Evolutionary conservation across 371 early-diverging fungal genomes (phyloP).

Genomic region (Rhizopus delemar): DNA sequence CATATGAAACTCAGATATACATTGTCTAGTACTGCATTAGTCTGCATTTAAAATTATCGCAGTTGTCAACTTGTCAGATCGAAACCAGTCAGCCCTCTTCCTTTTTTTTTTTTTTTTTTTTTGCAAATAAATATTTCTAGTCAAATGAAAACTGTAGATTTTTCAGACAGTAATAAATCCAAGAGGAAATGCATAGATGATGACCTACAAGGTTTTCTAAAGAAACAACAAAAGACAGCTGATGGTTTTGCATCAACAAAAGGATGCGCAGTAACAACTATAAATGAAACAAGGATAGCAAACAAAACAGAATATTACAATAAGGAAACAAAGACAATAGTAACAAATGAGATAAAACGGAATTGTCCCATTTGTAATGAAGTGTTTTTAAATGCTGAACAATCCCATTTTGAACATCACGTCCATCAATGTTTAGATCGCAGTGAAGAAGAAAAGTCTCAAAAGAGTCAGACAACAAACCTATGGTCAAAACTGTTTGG

Average conservation of each 20-base stretch:
- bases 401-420: not conserved
- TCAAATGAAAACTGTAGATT: no score
- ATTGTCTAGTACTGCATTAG: no score
- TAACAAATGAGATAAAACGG: not conserved
- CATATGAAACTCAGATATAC: no score
- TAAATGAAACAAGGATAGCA: not conserved
- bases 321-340: not conserved
- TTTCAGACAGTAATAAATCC: not conserved
- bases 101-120: no score
- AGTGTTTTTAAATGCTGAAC: not conserved
- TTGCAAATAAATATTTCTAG: no score
- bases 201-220: not conserved
- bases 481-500: constrained; percentile 4
- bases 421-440: constrained; percentile 6
- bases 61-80: no score
- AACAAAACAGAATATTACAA: not conserved
- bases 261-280: not conserved
- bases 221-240: not conserved
- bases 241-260: not conserved
- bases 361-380: constrained; percentile 3
- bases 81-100: no score
- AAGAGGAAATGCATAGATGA: not conserved
- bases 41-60: no score
- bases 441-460: no score
- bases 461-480: not conserved